Base-by-base conservation (phyloP, 2,329 filamentous ascomycete species). In the Colletotrichum gloeosporioides region DNA sequence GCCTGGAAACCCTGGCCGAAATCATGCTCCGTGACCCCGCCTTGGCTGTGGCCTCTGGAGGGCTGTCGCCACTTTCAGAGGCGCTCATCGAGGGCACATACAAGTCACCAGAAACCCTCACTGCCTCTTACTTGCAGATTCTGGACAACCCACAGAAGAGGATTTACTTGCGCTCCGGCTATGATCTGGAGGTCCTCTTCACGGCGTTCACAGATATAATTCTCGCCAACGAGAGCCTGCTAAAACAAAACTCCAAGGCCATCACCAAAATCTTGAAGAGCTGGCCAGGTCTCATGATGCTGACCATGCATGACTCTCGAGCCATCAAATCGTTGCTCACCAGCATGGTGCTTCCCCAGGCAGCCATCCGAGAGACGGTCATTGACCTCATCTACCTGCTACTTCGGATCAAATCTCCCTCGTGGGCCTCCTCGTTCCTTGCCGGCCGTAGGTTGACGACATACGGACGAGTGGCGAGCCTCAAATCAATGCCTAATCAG, bases 391-490 rank as follows among this genome's bases (percentile, higher is more conserved):
- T 99, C 22, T 98, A 98, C 81, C 89, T 90, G 1, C 83, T 93
- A 4, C 85, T 99, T 68, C 93, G 96, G 44, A 98, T 99, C 82
- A 99, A 99, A 80, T 94, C 96, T 75, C 93, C 97, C 59, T 93
- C 96, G 10, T 99, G 97, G 97, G 98, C 97, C 9, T 96, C 95
- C 0, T 98, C 96, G 0, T 99, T 98, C 83, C 90, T 99, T 63
- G 97, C 98, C 44, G 98, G 97, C 9, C 92, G 97, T 78, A 91
- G 98, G 76, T 88, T 99, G 63, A 99, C 98, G 1, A 99, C 97
- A 0, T 99, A 99, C 83, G 96, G 96, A n/a, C 92, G 98, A 80
- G 96, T 99, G 49, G 93, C 95, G 9, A 97, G 95, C 77, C 87
- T 99, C 68, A 95, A 95, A 79, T 89, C 93, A 2, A 89, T 92